Conservation (phyloP, 169 alveolate species). For the Plasmodium sp. region DNA sequence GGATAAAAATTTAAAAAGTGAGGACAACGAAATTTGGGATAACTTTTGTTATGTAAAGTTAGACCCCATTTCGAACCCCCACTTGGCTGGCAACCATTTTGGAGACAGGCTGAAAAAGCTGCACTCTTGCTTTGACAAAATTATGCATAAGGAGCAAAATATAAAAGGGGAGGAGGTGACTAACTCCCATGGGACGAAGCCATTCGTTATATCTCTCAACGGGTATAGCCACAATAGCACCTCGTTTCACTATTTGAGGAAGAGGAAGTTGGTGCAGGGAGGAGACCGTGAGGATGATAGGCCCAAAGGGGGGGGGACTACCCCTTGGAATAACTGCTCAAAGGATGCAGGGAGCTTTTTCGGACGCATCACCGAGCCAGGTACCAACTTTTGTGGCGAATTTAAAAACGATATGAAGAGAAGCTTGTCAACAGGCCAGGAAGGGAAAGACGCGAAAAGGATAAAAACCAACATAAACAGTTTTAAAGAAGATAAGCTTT, state of each 20-base stretch:
- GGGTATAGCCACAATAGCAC: conserved; percentile 42
- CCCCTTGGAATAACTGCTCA: not conserved
- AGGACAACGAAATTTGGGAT: not conserved
- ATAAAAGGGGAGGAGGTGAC: not conserved
- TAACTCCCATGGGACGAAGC: not conserved
- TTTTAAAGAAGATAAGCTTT: not conserved
- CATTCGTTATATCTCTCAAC: not conserved
- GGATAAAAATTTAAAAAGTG: not conserved
- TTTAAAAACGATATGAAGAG: conserved; percentile 1
- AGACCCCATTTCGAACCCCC: not conserved
- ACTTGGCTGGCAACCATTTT: not conserved
- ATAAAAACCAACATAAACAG: not conserved
- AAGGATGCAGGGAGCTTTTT: not conserved
- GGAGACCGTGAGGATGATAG: not conserved
- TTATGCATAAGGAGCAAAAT: conserved; percentile 14
- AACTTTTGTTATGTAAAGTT: not conserved
- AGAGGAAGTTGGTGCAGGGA: not conserved
- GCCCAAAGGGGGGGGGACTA: not conserved
- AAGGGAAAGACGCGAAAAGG: not conserved
- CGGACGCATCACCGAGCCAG: not conserved
- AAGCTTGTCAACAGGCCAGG: not conserved
- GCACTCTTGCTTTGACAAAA: conserved; percentile 25
- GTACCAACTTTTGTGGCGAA: not conserved
- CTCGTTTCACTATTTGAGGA: conserved; percentile 50
- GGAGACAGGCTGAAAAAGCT: conserved; percentile 12